These are phyloP conservation scores for Calonectria montana DNA, from an alignment of 2,329 filamentous ascomycete species.

Conservation along the genomic window DNA sequence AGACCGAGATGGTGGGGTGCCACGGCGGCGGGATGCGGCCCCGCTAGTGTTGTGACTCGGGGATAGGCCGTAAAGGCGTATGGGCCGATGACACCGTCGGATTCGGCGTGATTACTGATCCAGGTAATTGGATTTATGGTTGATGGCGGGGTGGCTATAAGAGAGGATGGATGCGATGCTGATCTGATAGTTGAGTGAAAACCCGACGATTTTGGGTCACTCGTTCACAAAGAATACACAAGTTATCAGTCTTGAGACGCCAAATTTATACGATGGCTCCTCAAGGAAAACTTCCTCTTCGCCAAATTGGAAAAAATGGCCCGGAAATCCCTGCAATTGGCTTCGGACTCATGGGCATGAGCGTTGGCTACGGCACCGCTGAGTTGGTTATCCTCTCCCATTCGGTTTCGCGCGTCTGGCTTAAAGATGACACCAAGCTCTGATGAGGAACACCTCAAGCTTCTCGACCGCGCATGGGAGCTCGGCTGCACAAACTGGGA, in stretches of 20 bases:
- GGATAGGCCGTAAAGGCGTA: not conserved
- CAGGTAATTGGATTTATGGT: no score
- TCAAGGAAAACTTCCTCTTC: conserved; percentile 33
- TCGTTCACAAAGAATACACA: not conserved
- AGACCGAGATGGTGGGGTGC: conserved; percentile 13
- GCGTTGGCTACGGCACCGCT: conserved; percentile 48
- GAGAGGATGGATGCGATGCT: not conserved
- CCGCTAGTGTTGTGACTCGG: not conserved
- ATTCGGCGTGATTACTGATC: not conserved
- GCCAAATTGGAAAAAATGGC: conserved; percentile 61
- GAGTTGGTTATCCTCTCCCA: conserved; percentile 29
- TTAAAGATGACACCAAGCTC: conserved; percentile 47
- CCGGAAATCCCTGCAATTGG: conserved; percentile 62
- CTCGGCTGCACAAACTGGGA: conserved; percentile 66
- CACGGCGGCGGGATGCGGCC: not conserved
- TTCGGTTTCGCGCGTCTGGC: not conserved
- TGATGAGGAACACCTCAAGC: conserved; percentile 60
- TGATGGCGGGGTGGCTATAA: not conserved
- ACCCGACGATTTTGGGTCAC: not conserved
- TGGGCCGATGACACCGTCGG: not conserved
- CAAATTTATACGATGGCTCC: conserved; percentile 23
- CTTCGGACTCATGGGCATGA: conserved; percentile 65
- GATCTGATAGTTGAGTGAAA: not conserved
- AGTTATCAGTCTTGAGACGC: not conserved
- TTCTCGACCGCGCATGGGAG: conserved; percentile 63